A percentile compares a stretch with the other conserved stretches of the same genome.
phyloP scores from a whole-genome alignment of 2,329 filamentous ascomycete species.

The Hymenoscyphus infarciens region DNA sequence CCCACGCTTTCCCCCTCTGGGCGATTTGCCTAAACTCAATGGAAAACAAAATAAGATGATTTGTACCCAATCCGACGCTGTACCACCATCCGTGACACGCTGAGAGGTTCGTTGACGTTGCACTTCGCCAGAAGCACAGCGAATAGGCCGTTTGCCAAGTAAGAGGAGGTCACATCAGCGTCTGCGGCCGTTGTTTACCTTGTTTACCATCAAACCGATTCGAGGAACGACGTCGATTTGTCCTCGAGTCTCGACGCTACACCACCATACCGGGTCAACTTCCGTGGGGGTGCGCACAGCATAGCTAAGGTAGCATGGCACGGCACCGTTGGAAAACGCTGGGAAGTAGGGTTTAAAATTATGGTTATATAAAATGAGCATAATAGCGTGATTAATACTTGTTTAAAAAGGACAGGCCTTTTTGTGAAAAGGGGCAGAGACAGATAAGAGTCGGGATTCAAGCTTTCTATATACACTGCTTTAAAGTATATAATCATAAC shows the following conservation, averaged over 20 bases:
- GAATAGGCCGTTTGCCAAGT: not conserved
- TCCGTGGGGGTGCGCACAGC: not conserved
- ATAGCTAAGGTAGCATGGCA: too few relatives aligned
- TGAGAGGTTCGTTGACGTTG: conserved; percentile 1
- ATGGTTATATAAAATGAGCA: too few relatives aligned
- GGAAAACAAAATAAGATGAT: conserved; percentile 4
- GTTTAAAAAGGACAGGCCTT: too few relatives aligned
- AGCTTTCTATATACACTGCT: too few relatives aligned
- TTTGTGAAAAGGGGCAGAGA: too few relatives aligned
- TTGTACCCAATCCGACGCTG: conserved; percentile 4
- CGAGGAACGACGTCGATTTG: not conserved
- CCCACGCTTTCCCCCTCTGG: conserved; percentile 1
- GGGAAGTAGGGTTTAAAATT: too few relatives aligned
- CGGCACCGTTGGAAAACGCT: too few relatives aligned
- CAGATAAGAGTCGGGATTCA: too few relatives aligned
- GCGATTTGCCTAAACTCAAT: not conserved
- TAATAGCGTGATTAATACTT: too few relatives aligned
- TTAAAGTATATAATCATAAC: too few relatives aligned
- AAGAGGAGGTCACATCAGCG: conserved; percentile 3
- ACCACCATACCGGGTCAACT: not conserved
- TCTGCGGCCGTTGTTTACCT: not conserved
- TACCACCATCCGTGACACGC: not conserved
- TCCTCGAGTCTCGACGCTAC: not conserved
- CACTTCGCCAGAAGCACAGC: not conserved
- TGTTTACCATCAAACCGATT: not conserved